Evolutionary conservation across 176 grass and related monocot species (phyloP), one percentile per base, ranked within the genome.

Genomic region (Tillandsia leiboldiana): DNA sequence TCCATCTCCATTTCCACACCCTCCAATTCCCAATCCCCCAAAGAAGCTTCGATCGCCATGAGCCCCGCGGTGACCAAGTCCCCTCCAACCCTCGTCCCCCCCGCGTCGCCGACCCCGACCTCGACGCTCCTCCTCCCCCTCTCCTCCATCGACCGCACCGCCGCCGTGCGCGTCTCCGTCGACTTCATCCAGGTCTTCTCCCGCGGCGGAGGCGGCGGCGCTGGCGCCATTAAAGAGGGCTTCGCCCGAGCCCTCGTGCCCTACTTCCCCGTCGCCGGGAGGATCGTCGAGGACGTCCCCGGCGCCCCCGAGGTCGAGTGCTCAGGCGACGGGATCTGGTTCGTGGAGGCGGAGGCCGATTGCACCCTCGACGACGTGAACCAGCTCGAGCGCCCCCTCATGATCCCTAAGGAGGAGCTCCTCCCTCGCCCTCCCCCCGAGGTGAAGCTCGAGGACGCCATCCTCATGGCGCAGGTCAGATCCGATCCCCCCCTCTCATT

Each of bases 301-400:
- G 85, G 87, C 1, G 83, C 83, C 15, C 81, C 79, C 66, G 64
- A 81, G 48, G 74, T 91, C 47, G 81, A 73, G 11, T 91, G 84
- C 58, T 87, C 78, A 8, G 81, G 81, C 2, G 74, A 91, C 29
- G 88, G 87, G 13, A 12, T 81, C 65, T 81, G 88, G 92, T 91
- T 88, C 72, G 78, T 89, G 64, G 86, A 87, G 88, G 92, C 88
- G 47, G 61, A 71, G 2, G 72, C 88, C 48, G 82, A 80, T 63
- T 96, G 78, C 65, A 48, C 80, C 22, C 88, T 96, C n/a, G 70
- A 71, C 26, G 88, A 96, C 71, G 91, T 96, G 10, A 88, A 91
- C 62, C 42, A 80, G 66, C 83, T 96, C 24, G 85, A 96, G 78
- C 83, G 86, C 65, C 88, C 88, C 4, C 83, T 91, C 56, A 79